Conservation (phyloP, 2,329 filamentous ascomycete species). For the Ambrosiella xylebori region DNA sequence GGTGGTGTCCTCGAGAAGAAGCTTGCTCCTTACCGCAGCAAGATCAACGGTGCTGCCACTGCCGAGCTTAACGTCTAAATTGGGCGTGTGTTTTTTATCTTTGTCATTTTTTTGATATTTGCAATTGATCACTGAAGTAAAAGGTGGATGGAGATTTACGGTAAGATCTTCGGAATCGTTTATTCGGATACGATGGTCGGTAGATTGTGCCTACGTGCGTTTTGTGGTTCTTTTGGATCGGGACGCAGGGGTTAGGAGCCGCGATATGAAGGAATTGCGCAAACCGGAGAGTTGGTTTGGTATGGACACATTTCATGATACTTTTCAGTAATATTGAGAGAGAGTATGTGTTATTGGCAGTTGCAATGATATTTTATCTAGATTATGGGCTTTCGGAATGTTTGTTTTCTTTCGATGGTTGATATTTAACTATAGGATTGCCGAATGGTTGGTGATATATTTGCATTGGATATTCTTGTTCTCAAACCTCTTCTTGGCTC, state of each 20-base stretch:
- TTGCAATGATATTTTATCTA: too few species aligned
- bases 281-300: neutral
- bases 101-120: neutral
- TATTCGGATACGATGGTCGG: neutral
- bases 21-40: conserved; percentile 22
- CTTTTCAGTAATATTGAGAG: neutral
- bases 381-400: too few species aligned
- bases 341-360: neutral
- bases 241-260: conserved; percentile 2
- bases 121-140: neutral
- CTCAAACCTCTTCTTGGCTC: too few species aligned
- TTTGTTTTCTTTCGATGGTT: too few species aligned
- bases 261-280: neutral
- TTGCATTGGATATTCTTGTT: too few species aligned
- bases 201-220: neutral
- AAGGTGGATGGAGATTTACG: neutral
- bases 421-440: too few species aligned
- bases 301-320: too few species aligned
- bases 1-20: conserved; percentile 24
- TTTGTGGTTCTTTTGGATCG: neutral
- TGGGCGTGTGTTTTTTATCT: neutral
- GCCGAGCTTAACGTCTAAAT: conserved; percentile 24
- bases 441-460: too few species aligned
- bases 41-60: conserved; percentile 21
- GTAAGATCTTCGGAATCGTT: neutral